Base-by-base conservation (phyloP, 2,329 filamentous ascomycete genomes). In the Penicillium sp. region DNA sequence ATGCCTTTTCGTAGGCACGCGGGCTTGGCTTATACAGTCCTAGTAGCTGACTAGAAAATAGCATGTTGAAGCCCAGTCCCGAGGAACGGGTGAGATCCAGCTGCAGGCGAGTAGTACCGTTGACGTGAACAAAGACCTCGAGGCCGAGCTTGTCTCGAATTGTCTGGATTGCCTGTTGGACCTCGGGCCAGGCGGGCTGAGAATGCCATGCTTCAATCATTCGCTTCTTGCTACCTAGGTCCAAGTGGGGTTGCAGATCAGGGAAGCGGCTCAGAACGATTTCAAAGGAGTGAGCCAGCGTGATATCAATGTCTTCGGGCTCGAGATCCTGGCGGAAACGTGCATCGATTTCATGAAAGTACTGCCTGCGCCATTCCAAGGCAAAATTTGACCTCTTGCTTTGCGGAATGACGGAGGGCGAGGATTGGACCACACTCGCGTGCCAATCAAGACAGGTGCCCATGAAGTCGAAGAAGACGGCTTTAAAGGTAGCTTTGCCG, bases 391-490 rank as follows among this genome's bases (percentile, higher is more conserved):
- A 72, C 8, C 64, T 54, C 8, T 58, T 52, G 0, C 48, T 34
- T 14, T 52, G 21, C 5, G 64, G 40, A 16, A 74, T 59, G 0
- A 54, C 45, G 2, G 47, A 6, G 2, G 71, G 72, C 2, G 72
- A 51, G 3, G 62, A 53, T 13, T 53, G 18, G n/a, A 64, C 47
- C 7, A 70, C 61, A 25, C 64, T 63, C 32, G 53, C 57, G 43
- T 78, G 74, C 76, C 74, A 79, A 54, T 80, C 68, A 3, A 76
- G 72, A 46, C 75, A 79, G 17, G 76, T 79, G 16, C 77, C 75
- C 75, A 79, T 79, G 51, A 79, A 74, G 59, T 79, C 73, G 58
- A 78, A 79, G 47, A 78, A 71, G 28, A 77, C 62, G 3, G 72
- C 74, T 54, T 71, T 75, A 41, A 71, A 62, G 28, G 48, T 53